Evolutionary conservation across 495 filamentous ascomycete species (phyloP).

Genomic region (Filosporella fistucella): DNA sequence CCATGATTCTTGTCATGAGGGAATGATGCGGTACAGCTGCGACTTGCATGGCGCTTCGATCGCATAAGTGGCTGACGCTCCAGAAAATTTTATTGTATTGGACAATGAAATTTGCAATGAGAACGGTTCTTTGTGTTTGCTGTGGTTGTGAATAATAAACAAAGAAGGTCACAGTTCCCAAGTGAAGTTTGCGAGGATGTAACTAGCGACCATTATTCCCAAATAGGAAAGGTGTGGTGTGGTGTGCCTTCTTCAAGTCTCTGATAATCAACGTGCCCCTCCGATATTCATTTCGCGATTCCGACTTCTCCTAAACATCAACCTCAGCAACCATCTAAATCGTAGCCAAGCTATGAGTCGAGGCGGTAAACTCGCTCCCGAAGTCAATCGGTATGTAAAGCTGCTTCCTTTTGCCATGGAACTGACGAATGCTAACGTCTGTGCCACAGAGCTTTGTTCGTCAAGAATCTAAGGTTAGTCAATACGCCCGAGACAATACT

Average conservation of each 20-base stretch:
- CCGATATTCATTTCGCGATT: slow-evolving; percentile 10
- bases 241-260: slow-evolving; percentile 8
- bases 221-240: slow-evolving; percentile 7
- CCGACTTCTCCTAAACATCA: slow-evolving; percentile 1
- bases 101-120: no score
- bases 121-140: no score
- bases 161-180: no score
- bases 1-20: no score
- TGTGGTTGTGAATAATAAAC: no score
- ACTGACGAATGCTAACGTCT: slow-evolving; percentile 21
- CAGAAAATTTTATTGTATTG: no score
- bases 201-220: no score
- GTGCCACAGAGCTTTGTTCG: slow-evolving; percentile 80
- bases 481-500: slow-evolving; percentile 1
- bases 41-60: no score
- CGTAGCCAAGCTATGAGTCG: slow-evolving; percentile 66
- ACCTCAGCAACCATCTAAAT: slow-evolving; percentile 5
- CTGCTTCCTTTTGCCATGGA: slow-evolving; percentile 18
- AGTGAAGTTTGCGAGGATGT: no score
- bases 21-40: no score
- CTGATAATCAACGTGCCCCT: slow-evolving; percentile 14
- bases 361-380: slow-evolving; percentile 84
- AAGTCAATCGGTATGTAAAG: slow-evolving; percentile 81
- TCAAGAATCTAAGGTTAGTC: slow-evolving; percentile 87
- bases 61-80: no score